phyloP scores from a whole-genome alignment of 1,284 basidiomycete species.

The Rhizoctonia solani region DNA sequence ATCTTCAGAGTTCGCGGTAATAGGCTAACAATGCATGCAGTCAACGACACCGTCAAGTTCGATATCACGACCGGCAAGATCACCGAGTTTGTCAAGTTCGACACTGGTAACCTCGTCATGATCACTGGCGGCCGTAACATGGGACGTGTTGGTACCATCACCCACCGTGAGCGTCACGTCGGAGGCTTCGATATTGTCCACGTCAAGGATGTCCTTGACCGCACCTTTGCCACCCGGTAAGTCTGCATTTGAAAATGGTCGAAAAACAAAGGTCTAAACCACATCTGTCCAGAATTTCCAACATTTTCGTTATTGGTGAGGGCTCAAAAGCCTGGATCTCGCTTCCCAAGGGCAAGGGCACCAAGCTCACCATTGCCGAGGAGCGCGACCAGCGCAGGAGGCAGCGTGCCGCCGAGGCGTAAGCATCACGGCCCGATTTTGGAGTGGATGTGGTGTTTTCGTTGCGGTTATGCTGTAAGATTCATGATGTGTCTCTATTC shows the following conservation, averaged over 20 bases:
- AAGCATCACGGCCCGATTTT: not conserved
- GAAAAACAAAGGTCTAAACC: not conserved
- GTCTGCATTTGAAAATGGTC: conserved; percentile 44
- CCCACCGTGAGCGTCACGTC: conserved; percentile 94
- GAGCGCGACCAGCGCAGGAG: conserved; percentile 62
- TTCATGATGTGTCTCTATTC: conserved; percentile 25
- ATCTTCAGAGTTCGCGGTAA: not conserved
- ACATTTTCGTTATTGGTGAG: conserved; percentile 98
- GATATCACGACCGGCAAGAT: conserved; percentile 97
- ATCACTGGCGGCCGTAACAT: conserved; percentile 99
- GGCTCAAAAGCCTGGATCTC: conserved; percentile 96
- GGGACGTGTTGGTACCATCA: conserved; percentile 96
- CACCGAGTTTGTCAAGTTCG: conserved; percentile 89
- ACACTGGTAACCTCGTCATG: conserved; percentile 97
- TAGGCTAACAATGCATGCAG: conserved; percentile 43
- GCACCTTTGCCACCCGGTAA: conserved; percentile 93
- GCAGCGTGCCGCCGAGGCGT: conserved; percentile 36
- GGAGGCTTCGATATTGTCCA: conserved; percentile 99
- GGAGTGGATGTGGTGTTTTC: not conserved
- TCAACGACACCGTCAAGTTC: conserved; percentile 98
- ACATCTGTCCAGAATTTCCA: conserved; percentile 71
- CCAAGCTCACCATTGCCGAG: conserved; percentile 88
- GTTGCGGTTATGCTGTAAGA: conserved; percentile 24
- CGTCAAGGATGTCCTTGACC: conserved; percentile 93
- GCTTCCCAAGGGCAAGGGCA: conserved; percentile 97